phyloP scores from a whole-genome alignment of 495 filamentous ascomycete genomes.

The Neurospora sublineolata region DNA sequence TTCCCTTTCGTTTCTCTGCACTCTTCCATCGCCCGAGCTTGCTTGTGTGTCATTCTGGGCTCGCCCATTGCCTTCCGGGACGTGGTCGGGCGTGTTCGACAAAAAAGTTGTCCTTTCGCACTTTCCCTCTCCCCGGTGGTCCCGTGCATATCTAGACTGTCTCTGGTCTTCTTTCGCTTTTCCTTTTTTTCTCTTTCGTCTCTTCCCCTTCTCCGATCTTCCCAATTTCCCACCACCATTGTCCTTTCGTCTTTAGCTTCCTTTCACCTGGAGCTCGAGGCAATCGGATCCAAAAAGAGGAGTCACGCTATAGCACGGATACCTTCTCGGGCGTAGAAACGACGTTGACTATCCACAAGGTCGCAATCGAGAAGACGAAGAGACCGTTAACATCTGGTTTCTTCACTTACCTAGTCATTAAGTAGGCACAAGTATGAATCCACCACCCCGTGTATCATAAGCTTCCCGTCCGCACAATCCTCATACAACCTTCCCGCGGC shows the following conservation, averaged over 20 bases:
- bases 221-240: not conserved
- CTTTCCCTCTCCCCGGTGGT: conserved; percentile 5
- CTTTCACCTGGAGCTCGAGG: conserved; percentile 5
- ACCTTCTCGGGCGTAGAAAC: conserved; percentile 3
- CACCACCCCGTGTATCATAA: not conserved
- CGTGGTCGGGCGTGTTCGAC: not conserved
- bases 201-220: not conserved
- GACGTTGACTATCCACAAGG: not conserved
- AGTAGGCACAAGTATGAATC: not conserved
- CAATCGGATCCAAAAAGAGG: not conserved
- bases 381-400: not conserved
- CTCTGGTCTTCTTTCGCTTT: not conserved
- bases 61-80: not conserved
- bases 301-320: not conserved
- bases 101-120: not conserved
- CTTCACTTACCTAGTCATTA: not conserved
- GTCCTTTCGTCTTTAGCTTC: not conserved
- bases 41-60: not conserved
- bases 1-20: not conserved
- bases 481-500: not conserved
- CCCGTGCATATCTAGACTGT: not conserved
- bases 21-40: not conserved
- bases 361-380: not conserved
- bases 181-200: not conserved
- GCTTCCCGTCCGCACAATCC: not conserved